These are phyloP conservation scores for Acer saccharum DNA, from an alignment of 345 rosid genomes.

Conservation along the genomic window DNA sequence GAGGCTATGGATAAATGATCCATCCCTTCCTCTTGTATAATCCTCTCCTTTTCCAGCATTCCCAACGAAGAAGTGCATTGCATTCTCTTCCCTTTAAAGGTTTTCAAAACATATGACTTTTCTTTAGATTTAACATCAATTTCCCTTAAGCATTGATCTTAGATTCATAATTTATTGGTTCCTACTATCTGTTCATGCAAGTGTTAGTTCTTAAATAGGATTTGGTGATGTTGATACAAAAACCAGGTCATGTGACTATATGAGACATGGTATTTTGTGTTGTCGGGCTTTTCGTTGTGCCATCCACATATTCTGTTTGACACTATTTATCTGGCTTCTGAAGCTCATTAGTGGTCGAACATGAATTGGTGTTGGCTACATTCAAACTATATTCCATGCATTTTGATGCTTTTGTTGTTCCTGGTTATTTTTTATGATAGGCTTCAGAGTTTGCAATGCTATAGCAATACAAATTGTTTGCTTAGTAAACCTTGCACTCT, in stretches of 20 bases:
- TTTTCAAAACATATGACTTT: too few relatives aligned
- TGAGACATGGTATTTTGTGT: neutral
- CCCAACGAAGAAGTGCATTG: too few relatives aligned
- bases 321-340: too few relatives aligned
- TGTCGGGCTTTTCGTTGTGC: neutral
- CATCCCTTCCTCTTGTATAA: too few relatives aligned
- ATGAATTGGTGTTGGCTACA: neutral
- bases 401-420: neutral
- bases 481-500: neutral
- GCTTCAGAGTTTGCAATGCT: neutral
- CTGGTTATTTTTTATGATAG: neutral
- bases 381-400: too few relatives aligned
- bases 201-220: neutral
- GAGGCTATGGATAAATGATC: too few relatives aligned
- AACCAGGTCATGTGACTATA: neutral
- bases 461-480: neutral
- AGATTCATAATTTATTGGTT: too few relatives aligned
- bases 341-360: neutral
- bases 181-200: neutral
- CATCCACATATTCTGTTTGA: neutral
- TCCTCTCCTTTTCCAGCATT: too few relatives aligned
- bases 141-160: too few relatives aligned
- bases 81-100: too few relatives aligned
- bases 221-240: neutral
- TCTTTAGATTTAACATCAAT: too few relatives aligned